Percentiles rank a stretch among this genome's conserved stretches.
Evolutionary conservation across 306 rosid species (phyloP).

Genomic region (Pyrus betulifolia): DNA sequence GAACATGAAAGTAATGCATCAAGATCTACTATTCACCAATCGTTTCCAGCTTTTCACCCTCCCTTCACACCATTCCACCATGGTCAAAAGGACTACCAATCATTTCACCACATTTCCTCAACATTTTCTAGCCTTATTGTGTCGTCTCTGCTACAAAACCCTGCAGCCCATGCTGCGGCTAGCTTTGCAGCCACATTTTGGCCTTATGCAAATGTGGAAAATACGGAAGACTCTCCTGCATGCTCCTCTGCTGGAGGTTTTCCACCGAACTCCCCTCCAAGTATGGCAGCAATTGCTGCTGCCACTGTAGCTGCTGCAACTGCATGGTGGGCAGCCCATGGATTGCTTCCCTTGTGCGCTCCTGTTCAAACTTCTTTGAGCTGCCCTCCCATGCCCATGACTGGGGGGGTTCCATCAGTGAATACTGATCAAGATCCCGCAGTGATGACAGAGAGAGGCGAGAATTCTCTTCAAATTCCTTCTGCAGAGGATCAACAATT

Average conservation of each 20-base stretch:
- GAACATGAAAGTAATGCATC: conserved; percentile 48
- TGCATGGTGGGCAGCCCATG: conserved; percentile 99
- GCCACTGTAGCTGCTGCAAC: conserved; percentile 92
- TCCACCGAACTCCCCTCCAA: conserved; percentile 53
- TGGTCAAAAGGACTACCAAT: conserved; percentile 43
- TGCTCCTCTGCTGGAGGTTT: conserved; percentile 40
- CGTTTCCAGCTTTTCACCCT: conserved; percentile 50
- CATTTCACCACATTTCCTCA: conserved; percentile 63
- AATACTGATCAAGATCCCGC: conserved; percentile 36
- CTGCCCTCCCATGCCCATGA: conserved; percentile 40
- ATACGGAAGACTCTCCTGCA: conserved; percentile 42
- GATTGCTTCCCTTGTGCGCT: conserved; percentile 74
- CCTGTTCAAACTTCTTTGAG: conserved; percentile 62
- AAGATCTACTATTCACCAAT: conserved; percentile 58
- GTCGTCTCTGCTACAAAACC: conserved; percentile 78
- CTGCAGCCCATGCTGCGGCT: conserved; percentile 89
- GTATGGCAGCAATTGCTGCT: conserved; percentile 71
- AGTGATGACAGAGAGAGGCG: conserved; percentile 34
- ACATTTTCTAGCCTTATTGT: conserved; percentile 65
- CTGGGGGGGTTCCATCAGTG: conserved; percentile 36
- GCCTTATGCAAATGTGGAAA: conserved; percentile 56
- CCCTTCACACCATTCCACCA: conserved; percentile 44
- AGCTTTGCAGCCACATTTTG: conserved; percentile 75
- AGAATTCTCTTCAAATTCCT: conserved; percentile 37
- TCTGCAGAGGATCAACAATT: conserved; percentile 40